phyloP scores from a whole-genome alignment of 257 asterid species.

The Nyctanthes arbortristis region DNA sequence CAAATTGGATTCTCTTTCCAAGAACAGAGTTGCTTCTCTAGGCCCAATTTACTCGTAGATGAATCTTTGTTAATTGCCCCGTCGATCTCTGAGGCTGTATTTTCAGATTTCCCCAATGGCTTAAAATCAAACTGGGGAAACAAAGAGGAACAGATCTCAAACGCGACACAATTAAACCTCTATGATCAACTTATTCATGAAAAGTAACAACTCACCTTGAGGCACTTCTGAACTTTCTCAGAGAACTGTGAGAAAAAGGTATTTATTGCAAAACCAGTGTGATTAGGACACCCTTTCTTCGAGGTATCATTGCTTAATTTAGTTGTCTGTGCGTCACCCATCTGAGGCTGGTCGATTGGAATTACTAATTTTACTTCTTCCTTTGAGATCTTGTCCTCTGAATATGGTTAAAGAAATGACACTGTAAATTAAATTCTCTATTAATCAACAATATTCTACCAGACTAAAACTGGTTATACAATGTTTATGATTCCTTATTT shows the following conservation, averaged over 20 bases:
- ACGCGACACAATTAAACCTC: conserved; percentile 9
- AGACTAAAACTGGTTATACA: background rate
- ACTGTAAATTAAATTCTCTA: background rate
- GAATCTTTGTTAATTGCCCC: conserved; percentile 29
- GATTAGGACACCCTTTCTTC: conserved; percentile 28
- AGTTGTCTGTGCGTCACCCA: conserved; percentile 28
- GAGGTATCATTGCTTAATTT: conserved; percentile 13
- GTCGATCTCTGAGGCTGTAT: conserved; percentile 18
- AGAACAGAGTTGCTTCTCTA: conserved; percentile 64
- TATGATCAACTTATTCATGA: conserved; percentile 10
- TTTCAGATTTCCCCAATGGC: conserved; percentile 31
- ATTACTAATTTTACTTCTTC: background rate
- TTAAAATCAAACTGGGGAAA: conserved; percentile 42
- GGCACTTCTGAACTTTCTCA: conserved; percentile 28
- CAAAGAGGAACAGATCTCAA: background rate
- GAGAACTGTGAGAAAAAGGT: conserved; percentile 31
- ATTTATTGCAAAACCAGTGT: conserved; percentile 22
- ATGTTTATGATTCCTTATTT: background rate
- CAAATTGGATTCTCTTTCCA: conserved; percentile 83
- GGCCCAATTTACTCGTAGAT: conserved; percentile 37
- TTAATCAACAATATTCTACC: background rate
- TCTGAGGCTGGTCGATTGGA: conserved; percentile 18
- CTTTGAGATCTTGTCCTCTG: background rate
- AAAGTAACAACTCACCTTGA: conserved; percentile 27
- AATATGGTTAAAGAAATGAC: background rate